These are phyloP conservation scores for Bryoerythrophyllum caledonicum DNA, from an alignment of 225 moss, liverwort and hornwort species.

Conservation along the genomic window DNA sequence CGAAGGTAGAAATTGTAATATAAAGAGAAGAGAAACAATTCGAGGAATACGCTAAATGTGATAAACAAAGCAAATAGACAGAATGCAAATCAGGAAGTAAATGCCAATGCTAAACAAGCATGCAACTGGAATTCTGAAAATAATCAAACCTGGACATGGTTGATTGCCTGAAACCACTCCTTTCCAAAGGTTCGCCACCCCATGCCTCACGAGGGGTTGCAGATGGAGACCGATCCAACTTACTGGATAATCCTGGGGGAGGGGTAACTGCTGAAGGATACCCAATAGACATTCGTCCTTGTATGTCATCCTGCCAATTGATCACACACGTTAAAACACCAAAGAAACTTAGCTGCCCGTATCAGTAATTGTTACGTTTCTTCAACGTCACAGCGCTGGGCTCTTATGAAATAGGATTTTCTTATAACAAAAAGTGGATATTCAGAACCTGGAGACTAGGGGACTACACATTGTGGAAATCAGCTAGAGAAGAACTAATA, in stretches of 20 bases:
- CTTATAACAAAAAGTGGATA: background rate
- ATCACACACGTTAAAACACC: background rate
- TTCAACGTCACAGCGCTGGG: background rate
- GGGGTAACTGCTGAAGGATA: slow-evolving; percentile 35
- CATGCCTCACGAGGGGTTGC: slow-evolving; percentile 80
- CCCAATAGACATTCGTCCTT: slow-evolving; percentile 40
- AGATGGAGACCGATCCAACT: slow-evolving; percentile 72
- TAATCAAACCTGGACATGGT: slow-evolving; percentile 40
- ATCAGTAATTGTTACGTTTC: background rate
- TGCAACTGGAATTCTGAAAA: background rate
- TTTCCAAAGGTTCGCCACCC: slow-evolving; percentile 67
- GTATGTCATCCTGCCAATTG: slow-evolving; percentile 58
- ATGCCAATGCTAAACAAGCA: slow-evolving; percentile 14
- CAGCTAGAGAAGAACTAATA: background rate
- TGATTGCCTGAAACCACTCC: slow-evolving; percentile 32
- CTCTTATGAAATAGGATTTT: background rate
- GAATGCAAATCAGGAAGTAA: background rate
- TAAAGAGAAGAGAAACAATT: background rate
- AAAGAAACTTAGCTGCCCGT: background rate
- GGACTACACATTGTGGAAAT: background rate
- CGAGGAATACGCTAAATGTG: background rate
- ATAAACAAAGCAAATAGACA: background rate
- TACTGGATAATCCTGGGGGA: slow-evolving; percentile 45
- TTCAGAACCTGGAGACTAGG: background rate
- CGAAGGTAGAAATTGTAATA: background rate